Conservation (phyloP, 352 stramenopile species). For the Globisporangium paroecandrum region DNA sequence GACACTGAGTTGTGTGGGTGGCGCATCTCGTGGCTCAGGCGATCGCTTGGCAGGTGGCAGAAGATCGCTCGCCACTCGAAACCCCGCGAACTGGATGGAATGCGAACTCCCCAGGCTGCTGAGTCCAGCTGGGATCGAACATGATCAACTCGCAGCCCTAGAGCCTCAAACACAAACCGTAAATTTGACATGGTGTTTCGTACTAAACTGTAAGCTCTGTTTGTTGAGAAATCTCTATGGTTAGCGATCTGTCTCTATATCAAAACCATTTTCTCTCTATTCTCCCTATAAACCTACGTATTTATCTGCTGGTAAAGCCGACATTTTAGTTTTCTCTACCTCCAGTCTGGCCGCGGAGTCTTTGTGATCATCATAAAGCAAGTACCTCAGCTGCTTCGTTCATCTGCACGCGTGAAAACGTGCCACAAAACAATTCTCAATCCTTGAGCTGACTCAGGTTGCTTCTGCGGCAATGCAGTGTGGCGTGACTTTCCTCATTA, state of each 20-base stretch:
- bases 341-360: not conserved
- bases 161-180: not conserved
- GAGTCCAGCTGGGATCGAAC: not conserved
- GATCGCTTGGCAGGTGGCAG: not conserved
- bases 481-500: not conserved
- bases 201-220: not conserved
- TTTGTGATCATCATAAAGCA: not conserved
- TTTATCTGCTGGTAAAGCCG: not conserved
- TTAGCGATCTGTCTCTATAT: not conserved
- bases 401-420: not conserved
- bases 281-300: not conserved
- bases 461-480: not conserved
- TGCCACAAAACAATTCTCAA: not conserved
- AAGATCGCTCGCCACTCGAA: not conserved
- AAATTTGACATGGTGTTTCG: not conserved
- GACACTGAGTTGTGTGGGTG: no score
- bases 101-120: not conserved
- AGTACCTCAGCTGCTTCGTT: not conserved
- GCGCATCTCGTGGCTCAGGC: not conserved
- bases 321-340: not conserved
- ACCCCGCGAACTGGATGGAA: slow-evolving; percentile 5
- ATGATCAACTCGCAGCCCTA: not conserved
- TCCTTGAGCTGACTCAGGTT: not conserved
- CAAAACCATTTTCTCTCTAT: not conserved
- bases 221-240: not conserved